Percentiles rank a stretch among this genome's conserved stretches.
These are phyloP conservation scores for Amylocarpus encephaloides DNA, from an alignment of 2,329 filamentous ascomycete species.

Conservation along the genomic window DNA sequence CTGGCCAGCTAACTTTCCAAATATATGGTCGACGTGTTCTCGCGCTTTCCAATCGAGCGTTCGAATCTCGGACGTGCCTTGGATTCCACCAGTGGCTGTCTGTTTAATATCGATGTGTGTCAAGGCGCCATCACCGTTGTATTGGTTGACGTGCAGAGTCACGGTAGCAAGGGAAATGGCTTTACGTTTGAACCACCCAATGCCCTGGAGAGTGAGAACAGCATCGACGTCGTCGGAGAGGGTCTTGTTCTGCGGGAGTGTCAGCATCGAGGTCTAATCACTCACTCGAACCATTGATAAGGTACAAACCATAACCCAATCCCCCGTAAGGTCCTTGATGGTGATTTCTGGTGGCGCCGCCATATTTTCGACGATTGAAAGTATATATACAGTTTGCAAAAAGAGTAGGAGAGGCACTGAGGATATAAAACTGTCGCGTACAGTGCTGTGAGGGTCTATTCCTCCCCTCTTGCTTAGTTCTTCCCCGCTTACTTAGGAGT, in stretches of 20 bases:
- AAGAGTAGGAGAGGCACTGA: background rate
- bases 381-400: background rate
- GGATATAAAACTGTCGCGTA: background rate
- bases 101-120: slow-evolving; percentile 54
- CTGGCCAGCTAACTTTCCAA: slow-evolving; percentile 49
- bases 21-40: slow-evolving; percentile 54
- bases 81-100: slow-evolving; percentile 54
- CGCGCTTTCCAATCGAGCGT: slow-evolving; percentile 48
- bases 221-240: slow-evolving; percentile 52
- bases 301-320: slow-evolving; percentile 44
- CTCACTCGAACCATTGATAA: background rate
- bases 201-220: slow-evolving; percentile 52
- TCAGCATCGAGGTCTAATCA: background rate
- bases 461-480: background rate
- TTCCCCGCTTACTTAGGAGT: background rate
- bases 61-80: slow-evolving; percentile 52
- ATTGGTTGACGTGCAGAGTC: slow-evolving; percentile 39
- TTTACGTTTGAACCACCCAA: slow-evolving; percentile 53
- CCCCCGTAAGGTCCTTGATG: slow-evolving; percentile 46
- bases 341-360: slow-evolving; percentile 48
- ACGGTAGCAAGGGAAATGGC: slow-evolving; percentile 53
- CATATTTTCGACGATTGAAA: slow-evolving; percentile 35
- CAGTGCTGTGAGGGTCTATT: background rate
- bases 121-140: slow-evolving; percentile 35
- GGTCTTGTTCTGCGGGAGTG: slow-evolving; percentile 47